phyloP scores from a whole-genome alignment of 2,329 filamentous ascomycete species.

The Phialophora tarda region DNA sequence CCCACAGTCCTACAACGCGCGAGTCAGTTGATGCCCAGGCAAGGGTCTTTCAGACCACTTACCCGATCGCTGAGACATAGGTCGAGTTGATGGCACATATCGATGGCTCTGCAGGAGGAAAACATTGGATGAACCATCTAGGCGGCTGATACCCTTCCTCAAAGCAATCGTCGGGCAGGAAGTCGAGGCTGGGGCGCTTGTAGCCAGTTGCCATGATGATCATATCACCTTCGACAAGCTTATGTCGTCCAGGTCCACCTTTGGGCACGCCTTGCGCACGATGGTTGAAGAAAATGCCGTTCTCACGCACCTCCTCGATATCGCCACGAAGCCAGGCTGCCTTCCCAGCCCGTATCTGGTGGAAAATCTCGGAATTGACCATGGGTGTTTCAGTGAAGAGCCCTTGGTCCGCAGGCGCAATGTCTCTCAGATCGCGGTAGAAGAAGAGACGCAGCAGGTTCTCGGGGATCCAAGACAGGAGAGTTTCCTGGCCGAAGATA shows the following conservation, averaged over 20 bases:
- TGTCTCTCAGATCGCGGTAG: slow-evolving; percentile 77
- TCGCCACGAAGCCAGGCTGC: slow-evolving; percentile 84
- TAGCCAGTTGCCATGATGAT: slow-evolving; percentile 85
- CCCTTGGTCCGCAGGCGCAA: slow-evolving; percentile 71
- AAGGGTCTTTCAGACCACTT: not conserved
- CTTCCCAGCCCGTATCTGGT: slow-evolving; percentile 72
- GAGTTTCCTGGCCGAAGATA: slow-evolving; percentile 77
- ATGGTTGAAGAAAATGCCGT: slow-evolving; percentile 73
- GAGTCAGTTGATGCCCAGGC: not conserved
- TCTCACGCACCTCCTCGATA: slow-evolving; percentile 68
- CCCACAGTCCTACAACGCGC: slow-evolving; percentile 63
- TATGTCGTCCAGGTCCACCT: slow-evolving; percentile 71
- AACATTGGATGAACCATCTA: slow-evolving; percentile 88
- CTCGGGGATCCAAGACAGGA: slow-evolving; percentile 79
- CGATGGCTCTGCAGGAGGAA: slow-evolving; percentile 74
- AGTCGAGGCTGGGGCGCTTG: slow-evolving; percentile 72
- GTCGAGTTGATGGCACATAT: slow-evolving; percentile 85
- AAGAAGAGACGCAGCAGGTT: slow-evolving; percentile 76
- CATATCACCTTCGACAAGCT: slow-evolving; percentile 73
- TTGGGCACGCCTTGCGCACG: slow-evolving; percentile 74
- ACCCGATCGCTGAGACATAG: slow-evolving; percentile 77
- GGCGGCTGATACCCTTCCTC: slow-evolving; percentile 75
- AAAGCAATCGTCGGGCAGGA: slow-evolving; percentile 76
- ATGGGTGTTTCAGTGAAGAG: slow-evolving; percentile 86
- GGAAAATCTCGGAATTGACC: slow-evolving; percentile 82